A percentile compares a stretch with the other conserved stretches of the same genome.
Conservation (phyloP, 202 grass and related monocot species). For the Dendrocalamus latiflorus region DNA sequence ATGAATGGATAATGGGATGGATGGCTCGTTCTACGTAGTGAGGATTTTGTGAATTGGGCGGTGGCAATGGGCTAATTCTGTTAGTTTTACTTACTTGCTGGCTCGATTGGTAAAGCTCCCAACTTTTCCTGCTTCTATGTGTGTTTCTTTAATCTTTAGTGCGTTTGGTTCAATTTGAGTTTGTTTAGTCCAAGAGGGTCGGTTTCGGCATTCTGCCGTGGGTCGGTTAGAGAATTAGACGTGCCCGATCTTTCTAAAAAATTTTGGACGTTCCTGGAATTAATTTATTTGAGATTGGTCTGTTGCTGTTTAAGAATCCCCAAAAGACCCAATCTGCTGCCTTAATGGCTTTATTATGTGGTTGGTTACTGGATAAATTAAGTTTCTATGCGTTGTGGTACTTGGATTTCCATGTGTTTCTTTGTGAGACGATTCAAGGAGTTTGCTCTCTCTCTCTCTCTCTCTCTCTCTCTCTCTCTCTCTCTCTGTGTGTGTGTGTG, state of each 20-base stretch:
- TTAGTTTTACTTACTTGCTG: background rate
- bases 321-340: background rate
- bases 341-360: background rate
- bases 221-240: background rate
- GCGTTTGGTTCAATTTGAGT: background rate
- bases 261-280: background rate
- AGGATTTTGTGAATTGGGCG: background rate
- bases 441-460: background rate
- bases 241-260: background rate
- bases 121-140: background rate
- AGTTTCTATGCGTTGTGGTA: background rate
- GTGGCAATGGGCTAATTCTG: background rate
- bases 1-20: background rate
- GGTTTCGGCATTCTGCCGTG: background rate
- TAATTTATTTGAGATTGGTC: background rate
- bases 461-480: too few relatives aligned
- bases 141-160: background rate
- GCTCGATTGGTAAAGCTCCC: background rate
- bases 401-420: background rate
- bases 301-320: background rate
- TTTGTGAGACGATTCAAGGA: background rate
- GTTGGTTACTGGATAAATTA: background rate
- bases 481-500: background rate
- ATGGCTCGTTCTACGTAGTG: background rate
- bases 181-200: background rate